A percentile compares a stretch with the other conserved stretches of the same genome.
phyloP scores from a whole-genome alignment of 495 filamentous ascomycete species.

The Hyaloscypha hepaticicola region DNA sequence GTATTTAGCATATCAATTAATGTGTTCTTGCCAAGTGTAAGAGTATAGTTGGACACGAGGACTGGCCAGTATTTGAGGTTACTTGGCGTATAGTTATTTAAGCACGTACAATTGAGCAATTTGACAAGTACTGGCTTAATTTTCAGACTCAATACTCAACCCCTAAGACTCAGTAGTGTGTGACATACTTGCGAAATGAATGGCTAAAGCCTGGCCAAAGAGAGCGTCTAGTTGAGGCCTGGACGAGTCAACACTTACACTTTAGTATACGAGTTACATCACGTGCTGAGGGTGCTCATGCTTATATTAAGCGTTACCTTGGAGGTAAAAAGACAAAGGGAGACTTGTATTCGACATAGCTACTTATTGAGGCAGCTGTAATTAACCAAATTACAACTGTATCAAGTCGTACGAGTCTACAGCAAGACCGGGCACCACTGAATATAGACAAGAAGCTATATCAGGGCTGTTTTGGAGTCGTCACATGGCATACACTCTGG shows the following conservation, averaged over 20 bases:
- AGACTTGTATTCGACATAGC: constrained; percentile 3
- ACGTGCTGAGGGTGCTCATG: not conserved
- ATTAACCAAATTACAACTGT: constrained; percentile 4
- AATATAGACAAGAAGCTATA: constrained; percentile 6
- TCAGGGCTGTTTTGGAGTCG: constrained; percentile 5
- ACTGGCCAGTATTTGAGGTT: not conserved
- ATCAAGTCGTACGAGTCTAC: not conserved
- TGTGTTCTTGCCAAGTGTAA: too few species aligned
- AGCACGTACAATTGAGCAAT: constrained; percentile 8
- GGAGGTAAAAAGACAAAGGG: constrained; percentile 4
- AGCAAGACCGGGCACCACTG: not conserved
- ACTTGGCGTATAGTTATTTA: constrained; percentile 3
- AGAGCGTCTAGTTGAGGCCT: constrained; percentile 2
- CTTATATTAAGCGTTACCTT: constrained; percentile 2
- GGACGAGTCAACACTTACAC: constrained; percentile 1
- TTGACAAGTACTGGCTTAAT: not conserved
- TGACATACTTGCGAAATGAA: not conserved
- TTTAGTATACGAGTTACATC: constrained; percentile 2
- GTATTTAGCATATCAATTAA: constrained; percentile 6
- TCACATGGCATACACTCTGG: not conserved
- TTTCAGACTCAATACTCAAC: constrained; percentile 3
- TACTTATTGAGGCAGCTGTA: constrained; percentile 2
- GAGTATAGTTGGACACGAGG: not conserved
- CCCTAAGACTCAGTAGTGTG: constrained; percentile 5
- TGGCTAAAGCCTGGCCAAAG: constrained; percentile 2